phyloP scores from a whole-genome alignment of 1,139 yeast species.

The Candida neerlandica region DNA sequence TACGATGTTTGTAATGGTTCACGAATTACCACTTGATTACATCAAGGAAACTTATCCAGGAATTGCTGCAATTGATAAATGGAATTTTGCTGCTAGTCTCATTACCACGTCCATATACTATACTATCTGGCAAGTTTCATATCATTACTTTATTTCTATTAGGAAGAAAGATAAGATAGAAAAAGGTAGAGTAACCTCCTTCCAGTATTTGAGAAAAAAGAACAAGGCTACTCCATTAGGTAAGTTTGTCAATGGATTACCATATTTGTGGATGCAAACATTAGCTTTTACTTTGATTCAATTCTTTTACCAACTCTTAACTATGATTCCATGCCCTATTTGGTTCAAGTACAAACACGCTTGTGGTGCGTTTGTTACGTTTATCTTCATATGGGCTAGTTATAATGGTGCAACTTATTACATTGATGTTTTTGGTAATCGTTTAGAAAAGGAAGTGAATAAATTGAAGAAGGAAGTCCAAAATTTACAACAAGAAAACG shows the following conservation, averaged over 20 bases:
- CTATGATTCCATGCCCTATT: conserved; percentile 87
- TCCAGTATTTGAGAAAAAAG: conserved; percentile 76
- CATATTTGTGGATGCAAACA: conserved; percentile 80
- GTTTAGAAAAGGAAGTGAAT: conserved; percentile 80
- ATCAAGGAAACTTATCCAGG: conserved; percentile 73
- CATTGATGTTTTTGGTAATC: conserved; percentile 85
- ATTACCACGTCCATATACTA: conserved; percentile 82
- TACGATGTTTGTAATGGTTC: conserved; percentile 85
- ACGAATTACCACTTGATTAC: conserved; percentile 64
- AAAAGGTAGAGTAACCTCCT: conserved; percentile 85
- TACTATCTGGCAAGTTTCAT: conserved; percentile 86
- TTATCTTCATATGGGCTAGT: conserved; percentile 76
- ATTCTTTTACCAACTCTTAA: conserved; percentile 80
- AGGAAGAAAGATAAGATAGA: conserved; percentile 77
- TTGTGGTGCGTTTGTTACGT: conserved; percentile 67
- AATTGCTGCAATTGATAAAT: conserved; percentile 62
- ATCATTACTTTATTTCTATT: conserved; percentile 90
- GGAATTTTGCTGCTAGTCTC: conserved; percentile 76
- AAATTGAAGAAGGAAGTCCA: conserved; percentile 70
- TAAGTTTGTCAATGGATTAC: conserved; percentile 77
- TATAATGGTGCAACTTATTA: conserved; percentile 96
- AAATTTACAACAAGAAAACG: conserved; percentile 56
- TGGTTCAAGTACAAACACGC: conserved; percentile 74
- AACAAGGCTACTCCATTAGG: conserved; percentile 70
- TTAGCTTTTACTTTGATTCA: conserved; percentile 85